phyloP scores from a whole-genome alignment of 768 basidiomycete genomes.

The Rhodotorula diobovata region DNA sequence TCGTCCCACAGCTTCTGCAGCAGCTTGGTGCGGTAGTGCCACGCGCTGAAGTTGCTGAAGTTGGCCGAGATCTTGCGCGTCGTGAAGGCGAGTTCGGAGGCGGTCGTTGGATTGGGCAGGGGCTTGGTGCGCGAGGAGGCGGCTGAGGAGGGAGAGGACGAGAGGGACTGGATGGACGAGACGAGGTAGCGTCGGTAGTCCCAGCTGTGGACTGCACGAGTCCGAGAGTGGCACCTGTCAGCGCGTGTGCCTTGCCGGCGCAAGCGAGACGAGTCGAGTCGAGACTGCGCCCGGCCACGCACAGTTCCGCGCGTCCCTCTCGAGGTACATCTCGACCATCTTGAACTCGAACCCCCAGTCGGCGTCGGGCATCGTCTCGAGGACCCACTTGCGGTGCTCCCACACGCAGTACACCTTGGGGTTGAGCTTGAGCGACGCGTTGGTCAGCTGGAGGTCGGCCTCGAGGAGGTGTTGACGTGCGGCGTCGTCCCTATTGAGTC shows the following conservation, averaged over 20 bases:
- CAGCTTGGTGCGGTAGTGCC: constrained; percentile 89
- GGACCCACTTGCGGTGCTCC: constrained; percentile 95
- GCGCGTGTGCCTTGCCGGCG: no score
- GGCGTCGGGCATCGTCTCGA: constrained; percentile 71
- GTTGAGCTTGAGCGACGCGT: constrained; percentile 68
- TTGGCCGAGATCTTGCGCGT: constrained; percentile 84
- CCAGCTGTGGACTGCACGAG: constrained; percentile 79
- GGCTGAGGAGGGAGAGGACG: background rate
- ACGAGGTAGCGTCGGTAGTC: constrained; percentile 84
- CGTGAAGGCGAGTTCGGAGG: constrained; percentile 77
- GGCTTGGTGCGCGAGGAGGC: constrained; percentile 36
- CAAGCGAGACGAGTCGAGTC: background rate
- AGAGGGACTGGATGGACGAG: constrained; percentile 57
- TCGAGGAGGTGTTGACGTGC: constrained; percentile 62
- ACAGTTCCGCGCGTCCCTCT: constrained; percentile 91
- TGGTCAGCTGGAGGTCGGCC: constrained; percentile 75
- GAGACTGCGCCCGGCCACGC: background rate
- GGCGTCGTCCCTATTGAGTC: constrained; percentile 55
- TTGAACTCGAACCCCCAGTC: constrained; percentile 82
- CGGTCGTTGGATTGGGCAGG: constrained; percentile 50
- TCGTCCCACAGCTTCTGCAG: constrained; percentile 62
- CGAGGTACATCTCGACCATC: constrained; percentile 87
- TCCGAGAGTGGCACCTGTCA: background rate
- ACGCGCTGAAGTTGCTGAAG: constrained; percentile 97
- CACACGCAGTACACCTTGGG: constrained; percentile 99